Evolutionary conservation across 202 grass and related monocot genomes (phyloP).

Genomic region (Panicum virgatum): DNA sequence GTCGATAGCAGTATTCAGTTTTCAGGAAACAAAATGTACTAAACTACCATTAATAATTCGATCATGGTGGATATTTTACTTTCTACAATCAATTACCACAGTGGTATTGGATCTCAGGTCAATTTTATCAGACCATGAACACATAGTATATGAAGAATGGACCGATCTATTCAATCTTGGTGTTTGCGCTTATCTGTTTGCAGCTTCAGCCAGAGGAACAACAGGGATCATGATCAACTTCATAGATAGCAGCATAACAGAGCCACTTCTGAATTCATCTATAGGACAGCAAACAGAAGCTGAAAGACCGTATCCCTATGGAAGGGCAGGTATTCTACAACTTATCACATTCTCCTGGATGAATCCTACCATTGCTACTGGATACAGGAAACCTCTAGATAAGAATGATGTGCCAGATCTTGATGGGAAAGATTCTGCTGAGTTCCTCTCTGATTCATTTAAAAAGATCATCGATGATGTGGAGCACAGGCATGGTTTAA

Average conservation of each 20-base stretch:
- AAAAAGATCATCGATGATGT: slow-evolving; percentile 54
- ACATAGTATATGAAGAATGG: slow-evolving; percentile 51
- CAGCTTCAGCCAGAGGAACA: slow-evolving; percentile 60
- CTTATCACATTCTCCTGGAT: slow-evolving; percentile 94
- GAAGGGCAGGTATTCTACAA: slow-evolving; percentile 61
- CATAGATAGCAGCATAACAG: slow-evolving; percentile 46
- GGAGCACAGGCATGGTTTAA: slow-evolving; percentile 60
- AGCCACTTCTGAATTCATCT: slow-evolving; percentile 62
- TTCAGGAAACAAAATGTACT: slow-evolving; percentile 56
- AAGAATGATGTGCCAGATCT: slow-evolving; percentile 84
- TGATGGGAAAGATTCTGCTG: slow-evolving; percentile 61
- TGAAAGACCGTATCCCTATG: slow-evolving; percentile 58
- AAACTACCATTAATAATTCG: slow-evolving; percentile 64
- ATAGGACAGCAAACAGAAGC: slow-evolving; percentile 49
- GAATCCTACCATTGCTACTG: slow-evolving; percentile 71
- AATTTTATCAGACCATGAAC: slow-evolving; percentile 43
- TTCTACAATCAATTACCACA: slow-evolving; percentile 61
- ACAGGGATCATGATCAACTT: slow-evolving; percentile 58
- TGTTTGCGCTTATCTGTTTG: slow-evolving; percentile 63
- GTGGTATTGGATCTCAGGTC: slow-evolving; percentile 64
- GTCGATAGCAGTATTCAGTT: slow-evolving; percentile 50
- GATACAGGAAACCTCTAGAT: slow-evolving; percentile 83
- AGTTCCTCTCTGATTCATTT: slow-evolving; percentile 69
- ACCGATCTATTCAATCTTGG: slow-evolving; percentile 45
- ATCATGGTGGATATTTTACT: slow-evolving; percentile 74